phyloP scores from a whole-genome alignment of 257 asterid species.

The Schizonepeta tenuifolia region DNA sequence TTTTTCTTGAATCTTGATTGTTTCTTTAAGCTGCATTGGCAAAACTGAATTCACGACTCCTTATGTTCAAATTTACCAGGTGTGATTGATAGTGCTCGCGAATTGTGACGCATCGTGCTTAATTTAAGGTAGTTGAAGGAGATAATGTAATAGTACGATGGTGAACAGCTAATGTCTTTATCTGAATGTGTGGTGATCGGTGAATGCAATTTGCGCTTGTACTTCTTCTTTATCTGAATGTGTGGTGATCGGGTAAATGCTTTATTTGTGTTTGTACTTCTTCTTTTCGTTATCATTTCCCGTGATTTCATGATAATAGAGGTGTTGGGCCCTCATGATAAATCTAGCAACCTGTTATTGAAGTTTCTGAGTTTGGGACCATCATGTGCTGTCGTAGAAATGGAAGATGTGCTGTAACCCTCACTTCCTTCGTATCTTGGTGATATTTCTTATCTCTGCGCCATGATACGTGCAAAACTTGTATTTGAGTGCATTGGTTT shows the following conservation, averaged over 20 bases:
- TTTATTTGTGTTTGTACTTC: neutral
- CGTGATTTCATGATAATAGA: no score
- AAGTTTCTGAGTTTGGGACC: slow-evolving; percentile 3
- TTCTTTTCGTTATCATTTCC: neutral
- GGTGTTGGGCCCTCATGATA: neutral
- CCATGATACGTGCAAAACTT: neutral
- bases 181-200: neutral
- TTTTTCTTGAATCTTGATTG: neutral
- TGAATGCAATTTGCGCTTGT: neutral
- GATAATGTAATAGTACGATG: neutral
- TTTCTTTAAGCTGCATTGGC: neutral
- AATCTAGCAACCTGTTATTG: neutral
- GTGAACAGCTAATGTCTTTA: neutral
- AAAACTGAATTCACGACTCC: neutral
- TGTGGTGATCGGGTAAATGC: neutral
- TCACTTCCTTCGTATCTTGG: neutral
- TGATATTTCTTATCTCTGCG: neutral
- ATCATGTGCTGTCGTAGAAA: neutral
- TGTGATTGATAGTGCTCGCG: neutral
- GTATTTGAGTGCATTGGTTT: neutral
- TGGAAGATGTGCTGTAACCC: neutral
- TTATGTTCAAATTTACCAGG: neutral
- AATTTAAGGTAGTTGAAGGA: neutral
- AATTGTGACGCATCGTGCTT: neutral
- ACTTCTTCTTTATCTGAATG: neutral